phyloP scores from a whole-genome alignment of 1,284 basidiomycete genomes.

The Cryptococcus neoformans region DNA sequence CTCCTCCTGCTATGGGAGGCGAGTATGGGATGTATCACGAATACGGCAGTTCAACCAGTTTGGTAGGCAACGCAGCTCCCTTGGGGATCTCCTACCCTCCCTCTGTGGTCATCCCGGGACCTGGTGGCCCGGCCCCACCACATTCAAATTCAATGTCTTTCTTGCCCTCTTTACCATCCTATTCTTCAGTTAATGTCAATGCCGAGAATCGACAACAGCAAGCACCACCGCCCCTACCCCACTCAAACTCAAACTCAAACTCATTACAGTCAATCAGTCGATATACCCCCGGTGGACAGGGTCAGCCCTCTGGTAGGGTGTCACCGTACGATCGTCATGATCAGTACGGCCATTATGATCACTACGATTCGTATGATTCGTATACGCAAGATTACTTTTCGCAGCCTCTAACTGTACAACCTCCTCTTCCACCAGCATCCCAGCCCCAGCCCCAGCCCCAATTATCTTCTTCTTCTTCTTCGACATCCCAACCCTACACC shows the following conservation, averaged over 20 bases:
- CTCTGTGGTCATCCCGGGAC: conserved; percentile 6
- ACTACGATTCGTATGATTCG: too few relatives aligned
- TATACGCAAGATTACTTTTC: too few relatives aligned
- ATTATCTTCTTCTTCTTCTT: too few relatives aligned
- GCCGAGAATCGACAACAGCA: not conserved
- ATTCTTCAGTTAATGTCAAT: not conserved
- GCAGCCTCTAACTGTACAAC: too few relatives aligned
- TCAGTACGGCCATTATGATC: too few relatives aligned
- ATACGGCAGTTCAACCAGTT: conserved; percentile 26
- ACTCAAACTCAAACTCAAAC: conserved; percentile 10
- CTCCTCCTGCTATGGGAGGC: conserved; percentile 1
- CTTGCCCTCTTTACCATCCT: not conserved
- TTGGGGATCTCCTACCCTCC: conserved; percentile 38
- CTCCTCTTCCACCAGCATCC: too few relatives aligned
- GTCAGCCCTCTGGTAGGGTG: conserved; percentile 2
- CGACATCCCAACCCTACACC: too few relatives aligned
- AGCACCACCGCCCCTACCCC: conserved; percentile 5
- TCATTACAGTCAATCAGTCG: not conserved
- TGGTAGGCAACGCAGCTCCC: conserved; percentile 28
- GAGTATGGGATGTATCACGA: conserved; percentile 12
- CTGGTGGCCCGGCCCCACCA: too few relatives aligned
- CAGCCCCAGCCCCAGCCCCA: too few relatives aligned
- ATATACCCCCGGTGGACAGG: not conserved
- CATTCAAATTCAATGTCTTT: not conserved
- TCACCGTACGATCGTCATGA: conserved; percentile 2